These are phyloP conservation scores for Plantago elongata DNA, from an alignment of 257 asterid genomes.

Conservation along the genomic window DNA sequence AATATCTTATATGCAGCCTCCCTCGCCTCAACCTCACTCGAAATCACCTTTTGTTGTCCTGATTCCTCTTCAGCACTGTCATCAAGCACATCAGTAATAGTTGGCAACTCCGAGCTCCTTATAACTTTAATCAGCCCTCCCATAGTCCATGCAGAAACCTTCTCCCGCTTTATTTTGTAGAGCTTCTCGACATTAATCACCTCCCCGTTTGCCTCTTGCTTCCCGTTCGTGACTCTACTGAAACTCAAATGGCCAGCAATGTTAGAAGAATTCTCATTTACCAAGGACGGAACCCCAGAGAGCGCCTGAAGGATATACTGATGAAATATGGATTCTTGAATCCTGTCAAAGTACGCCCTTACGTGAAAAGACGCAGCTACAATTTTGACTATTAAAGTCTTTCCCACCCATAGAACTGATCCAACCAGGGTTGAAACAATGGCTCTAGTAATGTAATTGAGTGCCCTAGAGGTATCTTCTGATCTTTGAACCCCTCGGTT, in stretches of 20 bases:
- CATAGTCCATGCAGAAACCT: conserved; percentile 76
- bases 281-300: conserved; percentile 39
- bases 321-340: conserved; percentile 74
- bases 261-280: not conserved
- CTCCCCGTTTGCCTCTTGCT: conserved; percentile 32
- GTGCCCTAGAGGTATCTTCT: conserved; percentile 19
- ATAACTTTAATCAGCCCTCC: conserved; percentile 58
- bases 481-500: conserved; percentile 38
- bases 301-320: conserved; percentile 67
- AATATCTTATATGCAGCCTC: conserved; percentile 52
- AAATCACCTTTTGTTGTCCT: conserved; percentile 35
- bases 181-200: conserved; percentile 75
- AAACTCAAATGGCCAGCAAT: conserved; percentile 44
- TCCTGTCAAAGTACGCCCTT: conserved; percentile 60
- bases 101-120: conserved; percentile 43
- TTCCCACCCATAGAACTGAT: conserved; percentile 60
- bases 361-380: conserved; percentile 69
- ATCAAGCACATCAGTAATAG: conserved; percentile 49
- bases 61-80: conserved; percentile 45
- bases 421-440: conserved; percentile 60
- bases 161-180: conserved; percentile 50
- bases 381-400: conserved; percentile 52
- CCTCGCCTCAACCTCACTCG: conserved; percentile 64
- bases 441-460: conserved; percentile 51
- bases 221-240: conserved; percentile 27